Conservation (phyloP, 2,329 filamentous ascomycete genomes). For the Fusarium sp. region DNA sequence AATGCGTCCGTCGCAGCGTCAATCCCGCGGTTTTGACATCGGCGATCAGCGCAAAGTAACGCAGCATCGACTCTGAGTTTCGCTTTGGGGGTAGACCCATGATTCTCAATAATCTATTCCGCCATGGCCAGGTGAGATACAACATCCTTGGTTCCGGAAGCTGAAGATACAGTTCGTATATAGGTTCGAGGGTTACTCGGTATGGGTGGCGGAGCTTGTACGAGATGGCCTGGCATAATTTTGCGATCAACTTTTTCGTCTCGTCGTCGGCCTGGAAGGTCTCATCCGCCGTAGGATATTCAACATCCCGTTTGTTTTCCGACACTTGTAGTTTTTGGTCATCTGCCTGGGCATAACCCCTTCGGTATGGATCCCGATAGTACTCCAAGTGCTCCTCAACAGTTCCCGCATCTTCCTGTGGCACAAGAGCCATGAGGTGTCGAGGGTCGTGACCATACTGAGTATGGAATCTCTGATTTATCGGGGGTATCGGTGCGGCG, state of each 20-base stretch:
- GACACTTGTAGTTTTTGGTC: slow-evolving; percentile 61
- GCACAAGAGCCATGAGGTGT: slow-evolving; percentile 63
- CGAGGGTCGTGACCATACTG: slow-evolving; percentile 44
- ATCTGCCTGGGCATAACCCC: slow-evolving; percentile 62
- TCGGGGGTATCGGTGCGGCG: slow-evolving; percentile 16
- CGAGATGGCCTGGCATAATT: slow-evolving; percentile 54
- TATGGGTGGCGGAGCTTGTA: slow-evolving; percentile 54
- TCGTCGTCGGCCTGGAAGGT: slow-evolving; percentile 48
- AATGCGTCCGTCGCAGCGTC: slow-evolving; percentile 73
- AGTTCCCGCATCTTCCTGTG: slow-evolving; percentile 56
- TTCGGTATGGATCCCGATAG: slow-evolving; percentile 62
- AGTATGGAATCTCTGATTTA: slow-evolving; percentile 17
- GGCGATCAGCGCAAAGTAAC: slow-evolving; percentile 84
- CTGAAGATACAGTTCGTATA: slow-evolving; percentile 60
- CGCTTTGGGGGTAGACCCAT: slow-evolving; percentile 71
- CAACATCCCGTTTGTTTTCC: slow-evolving; percentile 58
- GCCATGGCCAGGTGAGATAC: slow-evolving; percentile 59
- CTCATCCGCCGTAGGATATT: slow-evolving; percentile 56
- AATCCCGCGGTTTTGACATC: slow-evolving; percentile 82
- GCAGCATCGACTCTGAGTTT: slow-evolving; percentile 72
- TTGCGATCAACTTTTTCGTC: slow-evolving; percentile 48
- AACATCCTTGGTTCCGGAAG: slow-evolving; percentile 64
- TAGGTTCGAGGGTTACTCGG: slow-evolving; percentile 51
- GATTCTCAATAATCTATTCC: slow-evolving; percentile 72
- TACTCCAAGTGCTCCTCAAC: slow-evolving; percentile 64